A percentile compares a stretch with the other conserved stretches of the same genome.
Evolutionary conservation across 2,329 filamentous ascomycete species (phyloP).

Genomic region (Aspergillus sergii): DNA sequence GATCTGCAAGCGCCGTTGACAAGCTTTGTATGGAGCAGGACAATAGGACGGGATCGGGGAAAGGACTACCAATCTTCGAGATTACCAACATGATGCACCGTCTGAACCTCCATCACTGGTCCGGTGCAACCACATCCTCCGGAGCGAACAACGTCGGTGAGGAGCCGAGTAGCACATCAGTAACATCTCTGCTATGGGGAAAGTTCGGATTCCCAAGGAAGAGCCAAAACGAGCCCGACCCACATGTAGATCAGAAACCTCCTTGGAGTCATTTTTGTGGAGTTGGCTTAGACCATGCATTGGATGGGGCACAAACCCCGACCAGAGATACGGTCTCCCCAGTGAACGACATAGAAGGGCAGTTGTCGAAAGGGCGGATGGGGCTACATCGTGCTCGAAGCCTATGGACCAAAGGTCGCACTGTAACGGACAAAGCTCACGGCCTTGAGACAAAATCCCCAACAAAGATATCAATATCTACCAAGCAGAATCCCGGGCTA

Average conservation of each 20-base stretch:
- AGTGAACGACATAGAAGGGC: conserved; percentile 5
- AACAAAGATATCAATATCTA: conserved; percentile 10
- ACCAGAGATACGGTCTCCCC: neutral
- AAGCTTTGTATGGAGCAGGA: neutral
- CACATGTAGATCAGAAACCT: conserved; percentile 4
- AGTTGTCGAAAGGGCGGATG: conserved; percentile 10
- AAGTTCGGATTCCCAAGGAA: conserved; percentile 19
- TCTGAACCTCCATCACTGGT: conserved; percentile 17
- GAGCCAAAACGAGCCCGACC: conserved; percentile 3
- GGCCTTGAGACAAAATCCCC: conserved; percentile 14
- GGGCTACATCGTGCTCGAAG: conserved; percentile 17
- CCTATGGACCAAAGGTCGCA: conserved; percentile 16
- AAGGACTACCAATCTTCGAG: conserved; percentile 12
- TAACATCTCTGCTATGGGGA: conserved; percentile 23
- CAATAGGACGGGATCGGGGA: conserved; percentile 7
- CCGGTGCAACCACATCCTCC: conserved; percentile 12
- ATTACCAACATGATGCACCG: conserved; percentile 18
- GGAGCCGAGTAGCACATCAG: conserved; percentile 12
- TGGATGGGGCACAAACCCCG: conserved; percentile 6
- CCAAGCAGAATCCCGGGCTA: conserved; percentile 10
- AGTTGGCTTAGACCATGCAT: conserved; percentile 12
- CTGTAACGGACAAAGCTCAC: conserved; percentile 15
- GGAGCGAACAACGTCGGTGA: conserved; percentile 16
- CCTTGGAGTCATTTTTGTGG: conserved; percentile 22
- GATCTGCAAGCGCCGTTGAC: neutral